Conservation (phyloP, 148 eudicot genomes). For the Salicornia ramosissima region DNA sequence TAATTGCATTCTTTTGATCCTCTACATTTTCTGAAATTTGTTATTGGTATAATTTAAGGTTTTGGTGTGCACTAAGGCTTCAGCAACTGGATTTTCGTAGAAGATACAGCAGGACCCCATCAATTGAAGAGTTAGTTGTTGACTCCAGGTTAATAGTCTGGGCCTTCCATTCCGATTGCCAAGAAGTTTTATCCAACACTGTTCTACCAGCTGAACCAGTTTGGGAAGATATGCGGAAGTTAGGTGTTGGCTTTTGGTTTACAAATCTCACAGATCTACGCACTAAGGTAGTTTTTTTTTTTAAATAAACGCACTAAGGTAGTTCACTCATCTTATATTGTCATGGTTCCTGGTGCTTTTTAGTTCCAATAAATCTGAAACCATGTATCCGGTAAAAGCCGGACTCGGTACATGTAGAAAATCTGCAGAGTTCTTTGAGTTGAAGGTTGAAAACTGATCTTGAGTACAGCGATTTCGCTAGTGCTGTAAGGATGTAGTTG, state of each 20-base stretch:
- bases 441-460: neutral
- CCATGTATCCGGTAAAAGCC: neutral
- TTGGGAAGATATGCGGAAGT: constrained; percentile 87
- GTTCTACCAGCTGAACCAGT: constrained; percentile 67
- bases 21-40: neutral
- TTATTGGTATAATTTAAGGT: constrained; percentile 40
- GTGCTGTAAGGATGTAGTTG: neutral
- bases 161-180: constrained; percentile 99
- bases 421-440: no score
- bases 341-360: neutral
- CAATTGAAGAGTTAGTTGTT: constrained; percentile 48
- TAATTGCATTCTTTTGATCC: neutral
- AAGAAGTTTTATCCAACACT: constrained; percentile 65
- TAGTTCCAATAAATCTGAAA: neutral
- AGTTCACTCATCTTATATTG: neutral
- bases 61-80: constrained; percentile 87
- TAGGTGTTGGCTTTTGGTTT: constrained; percentile 91
- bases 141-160: constrained; percentile 63
- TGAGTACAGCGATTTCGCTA: neutral
- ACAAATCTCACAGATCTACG: constrained; percentile 69
- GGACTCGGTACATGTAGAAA: neutral
- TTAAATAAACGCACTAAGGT: no score
- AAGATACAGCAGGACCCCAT: constrained; percentile 50
- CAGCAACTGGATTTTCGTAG: constrained; percentile 53
- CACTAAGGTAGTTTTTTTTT: constrained; percentile 72